A percentile compares a stretch with the other conserved stretches of the same genome.
Evolutionary conservation across 306 rosid species (phyloP).

Genomic region (Echinosophora koreensis): DNA sequence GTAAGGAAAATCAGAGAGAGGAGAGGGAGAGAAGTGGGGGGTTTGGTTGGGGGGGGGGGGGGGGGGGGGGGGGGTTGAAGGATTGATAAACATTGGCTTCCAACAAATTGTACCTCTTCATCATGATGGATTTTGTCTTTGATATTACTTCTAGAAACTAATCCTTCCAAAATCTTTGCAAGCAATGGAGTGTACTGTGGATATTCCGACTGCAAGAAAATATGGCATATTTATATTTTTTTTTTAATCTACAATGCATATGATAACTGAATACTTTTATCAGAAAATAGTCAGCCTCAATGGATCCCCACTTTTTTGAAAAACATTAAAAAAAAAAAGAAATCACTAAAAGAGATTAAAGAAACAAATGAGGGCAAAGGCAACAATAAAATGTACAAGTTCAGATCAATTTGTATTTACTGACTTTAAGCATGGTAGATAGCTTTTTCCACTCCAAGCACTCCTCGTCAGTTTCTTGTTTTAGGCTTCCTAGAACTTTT

Average conservation of each 20-base stretch:
- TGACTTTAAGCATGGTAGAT: constrained; percentile 77
- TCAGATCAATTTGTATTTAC: constrained; percentile 37
- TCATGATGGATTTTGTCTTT: constrained; percentile 64
- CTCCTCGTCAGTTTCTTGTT: constrained; percentile 78
- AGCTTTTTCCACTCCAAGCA: constrained; percentile 78
- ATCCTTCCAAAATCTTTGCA: constrained; percentile 85
- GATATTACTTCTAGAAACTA: constrained; percentile 67
- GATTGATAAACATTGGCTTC: not conserved
- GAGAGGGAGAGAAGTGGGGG: too few species aligned
- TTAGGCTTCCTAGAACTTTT: constrained; percentile 78
- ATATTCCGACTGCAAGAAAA: constrained; percentile 82
- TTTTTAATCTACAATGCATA: constrained; percentile 24
- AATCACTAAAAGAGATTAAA: not conserved
- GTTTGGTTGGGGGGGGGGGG: too few species aligned
- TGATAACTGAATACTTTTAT: constrained; percentile 12
- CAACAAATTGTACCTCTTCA: constrained; percentile 65
- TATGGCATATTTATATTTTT: constrained; percentile 29
- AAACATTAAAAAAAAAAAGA: constrained; percentile 15
- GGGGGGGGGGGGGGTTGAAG: too few species aligned
- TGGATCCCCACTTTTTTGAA: not conserved
- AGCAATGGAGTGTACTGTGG: constrained; percentile 87
- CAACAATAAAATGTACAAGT: constrained; percentile 15
- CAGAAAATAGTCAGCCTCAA: not conserved
- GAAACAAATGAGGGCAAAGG: constrained; percentile 26
- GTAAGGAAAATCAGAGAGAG: constrained; percentile 10